Base-by-base conservation (phyloP, 2,329 filamentous ascomycete genomes). In the Westerdykella sp. region DNA sequence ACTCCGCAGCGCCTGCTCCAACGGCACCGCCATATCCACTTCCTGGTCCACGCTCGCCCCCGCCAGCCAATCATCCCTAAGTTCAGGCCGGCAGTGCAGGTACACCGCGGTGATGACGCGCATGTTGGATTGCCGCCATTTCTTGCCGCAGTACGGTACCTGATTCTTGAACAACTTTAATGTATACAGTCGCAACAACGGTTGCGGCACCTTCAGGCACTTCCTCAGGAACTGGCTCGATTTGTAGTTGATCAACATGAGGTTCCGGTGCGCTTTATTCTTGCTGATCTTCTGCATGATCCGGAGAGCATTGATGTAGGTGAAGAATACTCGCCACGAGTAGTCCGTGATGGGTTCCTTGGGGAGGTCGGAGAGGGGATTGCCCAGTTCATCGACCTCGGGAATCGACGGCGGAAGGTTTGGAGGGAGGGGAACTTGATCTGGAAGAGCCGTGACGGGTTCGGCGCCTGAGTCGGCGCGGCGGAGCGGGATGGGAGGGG, bases 51-150 rank as follows among this genome's bases (percentile, higher is more conserved):
- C 83, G 62, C 96, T 90, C 47, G 84, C 85, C 5, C 91, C 91
- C 0, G 87, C 83, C 1, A 97, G 76, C 91, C 93, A 97, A 69
- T 96, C 93, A 61, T 98, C 93, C 23, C 91, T 79, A 37, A 98
- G 75, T 65, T 97, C 91, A 0, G 91, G 91, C 6, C 89, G 79
- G 61, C 91, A 95, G 69, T 95, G 87, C 39, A 98, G 75, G 67
- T 96, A 98, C 1, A 98, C 87, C 3, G 90, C 89, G 0, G 93
- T 98, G 62, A 98, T 98, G 60, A 97, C 90, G 43, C 91, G 86
- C 93, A 98, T 98, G 68, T 98, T 97, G 55, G 83, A 83, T 71
- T 97, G 93, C 12, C 93, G 83, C 93, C 93, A 98, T 71, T 98
- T 98, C 35, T 93, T 84, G 16, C 93, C 91, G 67, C 91, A 97